Evolutionary conservation across 2,329 filamentous ascomycete species (phyloP), one percentile per base, ranked within the genome.

Genomic region (Pseudomassariella vexata): DNA sequence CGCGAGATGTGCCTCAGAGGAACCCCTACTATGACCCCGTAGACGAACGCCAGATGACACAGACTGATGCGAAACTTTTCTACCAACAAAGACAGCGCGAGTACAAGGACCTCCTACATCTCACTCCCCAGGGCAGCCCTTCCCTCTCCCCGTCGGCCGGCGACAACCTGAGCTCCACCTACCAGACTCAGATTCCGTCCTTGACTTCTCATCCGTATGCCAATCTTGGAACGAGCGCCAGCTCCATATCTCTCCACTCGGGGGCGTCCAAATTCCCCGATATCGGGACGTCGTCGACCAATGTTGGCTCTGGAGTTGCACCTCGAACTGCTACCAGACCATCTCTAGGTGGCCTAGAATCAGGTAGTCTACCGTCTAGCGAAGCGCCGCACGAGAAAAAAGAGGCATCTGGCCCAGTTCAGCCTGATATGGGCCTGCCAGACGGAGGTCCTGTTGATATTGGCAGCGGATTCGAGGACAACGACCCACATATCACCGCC

Each of bases 1-100:
- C 66, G 15, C 66, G 77, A 39, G 77, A 82, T 50, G 53, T 76
- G 32, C 76, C 75, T 20, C 70, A 70, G 39, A 82, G 81, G 54
- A 95, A 88, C 7, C 85, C 89, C 14, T 94, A 88, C 54, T 95
- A 94, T 62, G 89, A 95, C 59, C 87, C 90, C 50, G 82, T 90
- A 32, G 85, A 86, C 32, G 92, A 98, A 60, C 94, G 92, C 50
- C 85, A 90, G 52, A 84, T 95, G 79, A 94, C 83, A 51, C 88
- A 95, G 57, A 82, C 85, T 17, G 92, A 98, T 56, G 86, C 90
- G 38, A 96, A 95, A 60, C 73, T 95, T 41, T 94, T 96, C 64
- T 98, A 95, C 58, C 90, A 95, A 62, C 75, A 85, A 44, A 88
- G 86, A 59, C 85, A 88, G 57, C 66, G 54, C 32, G 53, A 51